A percentile compares a stretch with the other conserved stretches of the same genome.
These are phyloP conservation scores for Aspergillus heteromorphus DNA, from an alignment of 495 filamentous ascomycete genomes.

Conservation along the genomic window DNA sequence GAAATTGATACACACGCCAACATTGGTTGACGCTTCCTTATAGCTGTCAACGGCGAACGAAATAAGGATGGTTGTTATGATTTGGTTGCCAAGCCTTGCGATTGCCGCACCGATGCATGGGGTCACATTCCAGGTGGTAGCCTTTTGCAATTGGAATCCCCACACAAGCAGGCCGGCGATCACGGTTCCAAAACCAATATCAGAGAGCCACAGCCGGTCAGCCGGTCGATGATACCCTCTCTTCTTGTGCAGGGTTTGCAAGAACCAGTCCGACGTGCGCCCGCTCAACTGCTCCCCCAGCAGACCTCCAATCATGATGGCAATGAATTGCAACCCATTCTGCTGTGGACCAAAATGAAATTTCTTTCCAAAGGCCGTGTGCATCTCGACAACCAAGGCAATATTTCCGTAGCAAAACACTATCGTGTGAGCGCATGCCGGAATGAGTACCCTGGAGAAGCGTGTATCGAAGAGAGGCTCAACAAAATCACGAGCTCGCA, in stretches of 20 bases:
- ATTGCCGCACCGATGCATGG: slow-evolving; percentile 30
- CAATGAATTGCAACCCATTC: slow-evolving; percentile 32
- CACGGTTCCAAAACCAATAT: slow-evolving; percentile 24
- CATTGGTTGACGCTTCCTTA: slow-evolving; percentile 17
- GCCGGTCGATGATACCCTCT: slow-evolving; percentile 16
- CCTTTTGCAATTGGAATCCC: slow-evolving; percentile 26
- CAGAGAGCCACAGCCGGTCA: slow-evolving; percentile 32
- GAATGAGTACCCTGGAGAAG: slow-evolving; percentile 19
- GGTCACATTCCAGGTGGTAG: slow-evolving; percentile 27
- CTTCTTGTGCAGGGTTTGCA: slow-evolving; percentile 10
- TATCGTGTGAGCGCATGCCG: slow-evolving; percentile 24
- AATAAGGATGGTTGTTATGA: slow-evolving; percentile 28
- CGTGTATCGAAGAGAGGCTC: slow-evolving; percentile 17
- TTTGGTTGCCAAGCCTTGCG: slow-evolving; percentile 31
- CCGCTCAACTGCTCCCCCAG: slow-evolving; percentile 33
- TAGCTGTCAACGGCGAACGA: slow-evolving; percentile 30
- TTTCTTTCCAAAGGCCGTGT: slow-evolving; percentile 23
- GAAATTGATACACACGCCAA: slow-evolving; percentile 31
- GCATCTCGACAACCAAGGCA: slow-evolving; percentile 29
- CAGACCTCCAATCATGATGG: slow-evolving; percentile 30
- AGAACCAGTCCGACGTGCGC: slow-evolving; percentile 26
- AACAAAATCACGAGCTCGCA: slow-evolving; percentile 16
- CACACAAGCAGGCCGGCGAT: slow-evolving; percentile 25
- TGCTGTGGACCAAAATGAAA: slow-evolving; percentile 31
- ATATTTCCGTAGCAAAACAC: slow-evolving; percentile 30